Percentiles rank a stretch among this genome's conserved stretches.
phyloP scores from a whole-genome alignment of 345 rosid species.

The Clarkia xantiana region DNA sequence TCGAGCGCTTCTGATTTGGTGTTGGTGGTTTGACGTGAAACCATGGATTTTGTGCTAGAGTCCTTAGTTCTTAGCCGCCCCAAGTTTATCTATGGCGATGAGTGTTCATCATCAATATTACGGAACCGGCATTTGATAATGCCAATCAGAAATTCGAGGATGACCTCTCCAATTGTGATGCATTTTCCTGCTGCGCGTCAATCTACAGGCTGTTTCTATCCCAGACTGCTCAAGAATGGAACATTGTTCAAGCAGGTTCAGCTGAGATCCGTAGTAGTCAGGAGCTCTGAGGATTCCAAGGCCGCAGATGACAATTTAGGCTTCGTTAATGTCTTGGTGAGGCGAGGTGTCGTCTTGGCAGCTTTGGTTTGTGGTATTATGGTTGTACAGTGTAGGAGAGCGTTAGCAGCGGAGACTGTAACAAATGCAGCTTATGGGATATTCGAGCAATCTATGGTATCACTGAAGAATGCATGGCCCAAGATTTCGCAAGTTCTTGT shows the following conservation, averaged over 20 bases:
- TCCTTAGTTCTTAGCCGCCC: conserved; percentile 34
- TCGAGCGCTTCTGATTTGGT: not conserved
- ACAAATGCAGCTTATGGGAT: conserved; percentile 63
- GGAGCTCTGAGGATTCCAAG: conserved; percentile 8
- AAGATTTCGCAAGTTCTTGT: conserved; percentile 52
- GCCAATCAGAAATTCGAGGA: conserved; percentile 1
- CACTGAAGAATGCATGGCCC: conserved; percentile 57
- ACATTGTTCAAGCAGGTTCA: conserved; percentile 3
- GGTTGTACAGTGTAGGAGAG: conserved; percentile 44
- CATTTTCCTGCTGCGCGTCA: not conserved
- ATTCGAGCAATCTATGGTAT: conserved; percentile 41
- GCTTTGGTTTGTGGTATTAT: conserved; percentile 49
- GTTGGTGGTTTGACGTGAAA: not conserved
- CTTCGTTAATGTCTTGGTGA: conserved; percentile 26
- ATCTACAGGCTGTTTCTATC: not conserved
- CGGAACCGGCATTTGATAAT: conserved; percentile 11
- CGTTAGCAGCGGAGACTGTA: conserved; percentile 48
- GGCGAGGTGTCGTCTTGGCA: conserved; percentile 39
- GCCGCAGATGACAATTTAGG: conserved; percentile 12
- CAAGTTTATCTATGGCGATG: conserved; percentile 14
- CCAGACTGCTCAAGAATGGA: conserved; percentile 3
- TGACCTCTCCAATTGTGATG: not conserved
- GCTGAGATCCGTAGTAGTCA: conserved; percentile 6
- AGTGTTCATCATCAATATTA: conserved; percentile 15
- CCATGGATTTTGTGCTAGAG: conserved; percentile 23